phyloP scores from a whole-genome alignment of 768 basidiomycete species.

The Lentinula guzmanii region DNA sequence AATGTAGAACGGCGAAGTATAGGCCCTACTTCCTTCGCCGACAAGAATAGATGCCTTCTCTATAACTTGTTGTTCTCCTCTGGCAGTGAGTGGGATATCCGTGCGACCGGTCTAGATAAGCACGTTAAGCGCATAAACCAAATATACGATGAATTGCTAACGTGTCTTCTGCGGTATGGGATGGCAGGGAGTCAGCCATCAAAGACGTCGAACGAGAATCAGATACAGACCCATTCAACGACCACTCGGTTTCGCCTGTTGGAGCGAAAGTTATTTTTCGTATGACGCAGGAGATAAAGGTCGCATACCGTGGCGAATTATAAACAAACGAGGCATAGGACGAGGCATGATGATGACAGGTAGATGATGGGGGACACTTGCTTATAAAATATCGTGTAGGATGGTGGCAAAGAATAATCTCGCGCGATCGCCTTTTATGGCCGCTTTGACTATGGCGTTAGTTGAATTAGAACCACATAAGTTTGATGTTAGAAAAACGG shows the following conservation, averaged over 20 bases:
- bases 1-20: neutral
- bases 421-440: neutral
- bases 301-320: constrained; percentile 68
- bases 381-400: no score
- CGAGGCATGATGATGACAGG: constrained; percentile 22
- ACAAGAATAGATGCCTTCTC: constrained; percentile 61
- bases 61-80: constrained; percentile 67
- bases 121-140: constrained; percentile 2
- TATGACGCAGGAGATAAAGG: neutral
- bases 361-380: neutral
- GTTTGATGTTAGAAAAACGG: neutral
- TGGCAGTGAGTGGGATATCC: constrained; percentile 81
- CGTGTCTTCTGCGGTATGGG: constrained; percentile 47
- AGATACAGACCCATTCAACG: constrained; percentile 63
- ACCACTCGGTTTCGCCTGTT: constrained; percentile 92
- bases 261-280: neutral
- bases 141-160: constrained; percentile 22
- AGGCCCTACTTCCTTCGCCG: constrained; percentile 67
- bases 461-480: no score
- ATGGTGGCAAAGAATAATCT: neutral
- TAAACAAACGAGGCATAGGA: constrained; percentile 69
- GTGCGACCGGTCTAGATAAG: constrained; percentile 67
- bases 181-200: constrained; percentile 6
- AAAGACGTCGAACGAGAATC: neutral
- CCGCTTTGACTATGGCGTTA: neutral